Conservation (phyloP, 768 basidiomycete species). For the Pisolithus marmoratus region DNA sequence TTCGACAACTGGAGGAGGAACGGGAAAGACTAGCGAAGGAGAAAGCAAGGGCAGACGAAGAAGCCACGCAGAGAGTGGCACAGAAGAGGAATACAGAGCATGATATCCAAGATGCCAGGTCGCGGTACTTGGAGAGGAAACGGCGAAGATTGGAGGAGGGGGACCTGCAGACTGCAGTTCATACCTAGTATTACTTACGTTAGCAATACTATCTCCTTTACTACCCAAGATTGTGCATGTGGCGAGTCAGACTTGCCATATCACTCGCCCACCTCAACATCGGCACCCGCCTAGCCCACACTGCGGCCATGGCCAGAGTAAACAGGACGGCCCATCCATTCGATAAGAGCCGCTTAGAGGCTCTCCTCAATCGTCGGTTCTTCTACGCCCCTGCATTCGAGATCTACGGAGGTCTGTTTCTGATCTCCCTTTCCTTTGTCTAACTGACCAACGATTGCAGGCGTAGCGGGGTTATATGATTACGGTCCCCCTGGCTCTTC, state of each 20-base stretch:
- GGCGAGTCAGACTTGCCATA: too few species aligned
- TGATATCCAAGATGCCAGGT: conserved; percentile 68
- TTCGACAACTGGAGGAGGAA: conserved; percentile 74
- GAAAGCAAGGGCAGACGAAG: conserved; percentile 54
- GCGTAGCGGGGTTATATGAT: conserved; percentile 96
- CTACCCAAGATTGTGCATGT: too few species aligned
- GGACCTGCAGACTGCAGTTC: too few species aligned
- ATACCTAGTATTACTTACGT: too few species aligned
- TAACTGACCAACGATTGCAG: conserved; percentile 35
- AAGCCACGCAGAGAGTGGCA: conserved; percentile 60
- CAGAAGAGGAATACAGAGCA: conserved; percentile 70
- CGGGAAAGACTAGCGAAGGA: conserved; percentile 51
- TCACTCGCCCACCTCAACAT: too few species aligned
- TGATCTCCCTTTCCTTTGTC: not conserved
- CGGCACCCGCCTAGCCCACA: not conserved
- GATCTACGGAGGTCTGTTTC: conserved; percentile 88
- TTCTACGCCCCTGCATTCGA: conserved; percentile 99
- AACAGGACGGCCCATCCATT: conserved; percentile 86
- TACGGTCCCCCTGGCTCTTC: conserved; percentile 96
- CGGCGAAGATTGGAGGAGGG: conserved; percentile 60
- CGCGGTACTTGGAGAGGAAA: conserved; percentile 77
- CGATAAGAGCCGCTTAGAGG: conserved; percentile 81
- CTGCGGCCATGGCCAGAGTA: conserved; percentile 34
- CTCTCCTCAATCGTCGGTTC: conserved; percentile 82
- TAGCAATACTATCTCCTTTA: too few species aligned